phyloP scores from a whole-genome alignment of 2,329 filamentous ascomycete genomes.

The Aureobasidium uvarum region DNA sequence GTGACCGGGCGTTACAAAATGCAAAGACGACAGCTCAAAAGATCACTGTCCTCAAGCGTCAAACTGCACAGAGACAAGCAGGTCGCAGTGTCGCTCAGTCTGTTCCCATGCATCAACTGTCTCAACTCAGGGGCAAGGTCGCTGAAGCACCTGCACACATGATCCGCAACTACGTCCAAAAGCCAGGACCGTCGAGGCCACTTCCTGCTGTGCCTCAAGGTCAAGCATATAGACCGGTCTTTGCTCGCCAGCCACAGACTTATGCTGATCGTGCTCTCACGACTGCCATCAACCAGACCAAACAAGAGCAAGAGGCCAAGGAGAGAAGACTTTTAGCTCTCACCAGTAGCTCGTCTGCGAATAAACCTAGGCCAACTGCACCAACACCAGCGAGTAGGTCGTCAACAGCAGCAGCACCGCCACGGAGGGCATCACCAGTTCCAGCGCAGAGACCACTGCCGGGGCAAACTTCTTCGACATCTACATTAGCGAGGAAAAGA shows the following conservation, averaged over 20 bases:
- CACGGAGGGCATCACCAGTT: not conserved
- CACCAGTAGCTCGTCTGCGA: not conserved
- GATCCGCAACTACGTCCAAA: slow-evolving; percentile 49
- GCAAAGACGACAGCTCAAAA: slow-evolving; percentile 27
- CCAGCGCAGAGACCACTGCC: not conserved
- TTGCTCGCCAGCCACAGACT: slow-evolving; percentile 4
- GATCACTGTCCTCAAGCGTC: slow-evolving; percentile 20
- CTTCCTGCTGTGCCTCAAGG: not conserved
- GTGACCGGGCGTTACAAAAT: slow-evolving; percentile 28
- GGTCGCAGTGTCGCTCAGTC: slow-evolving; percentile 19
- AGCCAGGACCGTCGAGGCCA: not conserved
- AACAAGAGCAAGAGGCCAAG: slow-evolving; percentile 23
- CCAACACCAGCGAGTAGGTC: not conserved
- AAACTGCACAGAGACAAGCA: slow-evolving; percentile 11
- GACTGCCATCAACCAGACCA: slow-evolving; percentile 1
- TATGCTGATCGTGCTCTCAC: slow-evolving; percentile 2
- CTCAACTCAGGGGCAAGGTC: slow-evolving; percentile 37
- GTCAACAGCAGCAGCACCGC: slow-evolving; percentile 21
- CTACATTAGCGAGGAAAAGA: slow-evolving; percentile 20
- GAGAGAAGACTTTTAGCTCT: slow-evolving; percentile 15
- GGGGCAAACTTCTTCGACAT: slow-evolving; percentile 35
- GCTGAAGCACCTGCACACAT: slow-evolving; percentile 54
- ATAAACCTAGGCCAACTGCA: not conserved
- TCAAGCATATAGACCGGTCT: slow-evolving; percentile 10
- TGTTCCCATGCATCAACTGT: slow-evolving; percentile 23